Conservation (phyloP, 805 yeast species). For the Candida sphagnicola region DNA sequence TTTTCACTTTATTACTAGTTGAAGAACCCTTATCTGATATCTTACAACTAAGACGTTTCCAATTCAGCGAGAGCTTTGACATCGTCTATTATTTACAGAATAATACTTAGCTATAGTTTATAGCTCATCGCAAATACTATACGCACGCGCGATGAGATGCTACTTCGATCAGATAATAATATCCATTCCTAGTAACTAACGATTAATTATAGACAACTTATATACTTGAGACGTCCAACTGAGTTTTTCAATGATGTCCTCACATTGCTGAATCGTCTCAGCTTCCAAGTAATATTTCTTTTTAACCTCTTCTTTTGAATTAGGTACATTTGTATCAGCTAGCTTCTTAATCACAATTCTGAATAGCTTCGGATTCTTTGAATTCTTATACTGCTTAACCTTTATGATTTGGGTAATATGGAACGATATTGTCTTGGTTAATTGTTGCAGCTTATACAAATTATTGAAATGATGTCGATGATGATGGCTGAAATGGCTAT, state of each 20-base stretch:
- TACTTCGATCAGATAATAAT: too few relatives aligned
- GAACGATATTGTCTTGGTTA: conserved; percentile 80
- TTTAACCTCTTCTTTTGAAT: conserved; percentile 45
- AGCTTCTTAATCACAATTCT: conserved; percentile 62
- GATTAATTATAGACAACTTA: conserved; percentile 23
- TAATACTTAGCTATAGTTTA: neutral
- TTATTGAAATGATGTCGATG: conserved; percentile 36
- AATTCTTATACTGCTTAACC: conserved; percentile 62
- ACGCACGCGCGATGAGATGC: neutral
- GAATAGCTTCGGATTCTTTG: conserved; percentile 71
- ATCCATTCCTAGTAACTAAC: neutral
- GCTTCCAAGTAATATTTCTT: conserved; percentile 91
- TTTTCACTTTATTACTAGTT: neutral
- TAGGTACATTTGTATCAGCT: conserved; percentile 17
- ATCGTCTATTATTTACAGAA: conserved; percentile 2
- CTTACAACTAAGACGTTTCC: conserved; percentile 18
- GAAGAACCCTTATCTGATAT: conserved; percentile 3
- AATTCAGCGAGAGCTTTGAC: conserved; percentile 19
- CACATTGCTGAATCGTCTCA: conserved; percentile 51
- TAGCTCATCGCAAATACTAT: neutral
- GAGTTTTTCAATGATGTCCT: conserved; percentile 73
- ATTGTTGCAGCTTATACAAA: conserved; percentile 53
- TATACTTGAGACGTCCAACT: conserved; percentile 55
- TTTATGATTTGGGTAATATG: conserved; percentile 74
- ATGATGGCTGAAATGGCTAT: conserved; percentile 26